phyloP scores from a whole-genome alignment of 2,329 filamentous ascomycete genomes.

The Trichothecium roseum region DNA sequence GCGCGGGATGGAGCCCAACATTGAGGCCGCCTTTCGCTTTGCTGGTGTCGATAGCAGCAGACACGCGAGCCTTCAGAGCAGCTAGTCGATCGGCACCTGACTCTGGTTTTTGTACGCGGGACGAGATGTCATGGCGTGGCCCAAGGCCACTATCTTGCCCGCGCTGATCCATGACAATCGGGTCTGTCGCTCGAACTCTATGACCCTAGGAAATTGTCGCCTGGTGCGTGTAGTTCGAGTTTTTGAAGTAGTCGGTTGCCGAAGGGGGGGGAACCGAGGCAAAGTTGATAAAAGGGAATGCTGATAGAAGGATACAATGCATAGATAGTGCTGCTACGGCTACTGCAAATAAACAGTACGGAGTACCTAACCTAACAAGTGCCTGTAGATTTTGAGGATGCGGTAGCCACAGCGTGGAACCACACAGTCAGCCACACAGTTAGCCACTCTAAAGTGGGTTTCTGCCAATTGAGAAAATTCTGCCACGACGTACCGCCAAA shows the following conservation, averaged over 20 bases:
- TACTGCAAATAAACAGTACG: too few species aligned
- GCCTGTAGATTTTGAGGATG: too few species aligned
- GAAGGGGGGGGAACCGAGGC: too few species aligned
- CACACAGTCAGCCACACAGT: neutral
- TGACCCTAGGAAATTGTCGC: neutral
- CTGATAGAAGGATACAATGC: too few species aligned
- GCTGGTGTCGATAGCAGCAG: constrained; percentile 56
- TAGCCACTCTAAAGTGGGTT: neutral
- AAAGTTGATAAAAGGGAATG: too few species aligned
- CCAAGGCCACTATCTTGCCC: constrained; percentile 40
- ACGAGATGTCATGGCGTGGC: constrained; percentile 43
- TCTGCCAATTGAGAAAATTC: constrained; percentile 19
- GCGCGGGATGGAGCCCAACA: constrained; percentile 66
- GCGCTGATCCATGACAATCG: constrained; percentile 34
- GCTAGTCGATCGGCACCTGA: constrained; percentile 58
- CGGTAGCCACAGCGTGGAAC: too few species aligned
- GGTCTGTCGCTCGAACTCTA: neutral
- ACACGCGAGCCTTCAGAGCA: constrained; percentile 69
- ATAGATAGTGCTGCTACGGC: too few species aligned
- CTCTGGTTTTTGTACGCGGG: constrained; percentile 44
- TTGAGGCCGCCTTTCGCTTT: constrained; percentile 59
- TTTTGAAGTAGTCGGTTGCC: too few species aligned
- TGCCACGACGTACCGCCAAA: constrained; percentile 37
- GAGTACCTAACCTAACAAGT: too few species aligned
- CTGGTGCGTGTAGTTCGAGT: too few species aligned